Evolutionary conservation across 805 yeast genomes (phyloP).

Genomic region (Teunomyces pallodes): DNA sequence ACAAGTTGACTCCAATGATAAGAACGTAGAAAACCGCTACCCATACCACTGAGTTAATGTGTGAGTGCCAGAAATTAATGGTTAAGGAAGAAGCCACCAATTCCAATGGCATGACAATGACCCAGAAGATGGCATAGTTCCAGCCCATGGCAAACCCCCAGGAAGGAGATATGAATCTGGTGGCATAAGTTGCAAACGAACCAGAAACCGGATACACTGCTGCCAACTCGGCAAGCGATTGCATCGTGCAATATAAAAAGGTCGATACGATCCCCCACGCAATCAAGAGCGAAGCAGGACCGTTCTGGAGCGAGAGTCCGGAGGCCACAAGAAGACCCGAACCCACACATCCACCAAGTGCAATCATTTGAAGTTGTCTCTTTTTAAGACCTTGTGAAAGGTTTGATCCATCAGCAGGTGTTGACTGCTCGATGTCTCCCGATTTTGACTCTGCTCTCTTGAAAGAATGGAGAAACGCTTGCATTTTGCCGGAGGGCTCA

Average conservation of each 20-base stretch:
- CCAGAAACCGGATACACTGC: slow-evolving; percentile 40
- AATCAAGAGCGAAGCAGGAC: slow-evolving; percentile 32
- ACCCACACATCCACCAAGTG: slow-evolving; percentile 44
- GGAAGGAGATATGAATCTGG: slow-evolving; percentile 41
- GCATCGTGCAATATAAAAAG: slow-evolving; percentile 44
- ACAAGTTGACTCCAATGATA: slow-evolving; percentile 31
- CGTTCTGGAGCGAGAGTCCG: slow-evolving; percentile 34
- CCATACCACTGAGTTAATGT: slow-evolving; percentile 42
- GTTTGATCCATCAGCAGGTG: slow-evolving; percentile 8
- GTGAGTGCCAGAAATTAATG: slow-evolving; percentile 38
- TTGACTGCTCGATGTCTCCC: slow-evolving; percentile 8
- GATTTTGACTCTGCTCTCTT: slow-evolving; percentile 22
- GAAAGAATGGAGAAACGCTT: slow-evolving; percentile 27
- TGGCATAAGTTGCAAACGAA: slow-evolving; percentile 40
- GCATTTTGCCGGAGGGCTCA: slow-evolving; percentile 16
- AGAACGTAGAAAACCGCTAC: slow-evolving; percentile 38
- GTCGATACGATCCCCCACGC: slow-evolving; percentile 41
- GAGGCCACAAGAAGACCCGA: slow-evolving; percentile 40
- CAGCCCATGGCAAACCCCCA: slow-evolving; percentile 47
- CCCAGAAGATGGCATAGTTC: slow-evolving; percentile 45
- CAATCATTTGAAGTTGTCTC: slow-evolving; percentile 37
- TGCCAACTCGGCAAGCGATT: slow-evolving; percentile 39
- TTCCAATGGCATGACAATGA: slow-evolving; percentile 42
- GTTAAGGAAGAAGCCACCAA: slow-evolving; percentile 42
- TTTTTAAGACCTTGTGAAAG: slow-evolving; percentile 26